phyloP scores from a whole-genome alignment of 257 asterid species.

The Nicotiana attenuata region DNA sequence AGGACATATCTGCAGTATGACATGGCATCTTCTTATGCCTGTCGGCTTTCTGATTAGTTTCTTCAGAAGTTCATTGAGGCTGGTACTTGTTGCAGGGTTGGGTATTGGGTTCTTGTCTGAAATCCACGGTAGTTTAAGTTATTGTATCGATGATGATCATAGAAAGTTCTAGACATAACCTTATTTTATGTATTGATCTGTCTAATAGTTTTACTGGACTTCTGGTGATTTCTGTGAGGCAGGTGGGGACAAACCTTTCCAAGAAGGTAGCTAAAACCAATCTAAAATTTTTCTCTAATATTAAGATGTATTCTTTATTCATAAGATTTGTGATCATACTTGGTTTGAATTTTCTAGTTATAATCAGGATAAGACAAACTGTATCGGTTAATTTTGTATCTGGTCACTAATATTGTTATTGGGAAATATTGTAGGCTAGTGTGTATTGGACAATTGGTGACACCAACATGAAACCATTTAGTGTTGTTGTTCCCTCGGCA shows the following conservation, averaged over 20 bases:
- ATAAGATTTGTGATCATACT: neutral
- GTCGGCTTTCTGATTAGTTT: neutral
- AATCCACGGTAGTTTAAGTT: neutral
- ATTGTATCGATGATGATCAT: neutral
- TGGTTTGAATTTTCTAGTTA: neutral
- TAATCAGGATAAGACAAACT: neutral
- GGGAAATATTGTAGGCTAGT: neutral
- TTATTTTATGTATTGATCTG: neutral
- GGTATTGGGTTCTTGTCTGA: no score
- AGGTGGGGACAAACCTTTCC: neutral
- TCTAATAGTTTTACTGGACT: neutral
- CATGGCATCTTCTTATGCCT: no score
- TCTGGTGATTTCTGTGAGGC: neutral
- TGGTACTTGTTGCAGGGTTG: neutral
- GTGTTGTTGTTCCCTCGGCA: neutral
- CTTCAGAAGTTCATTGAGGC: neutral
- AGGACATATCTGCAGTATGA: neutral
- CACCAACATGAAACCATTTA: slow-evolving; percentile 1
- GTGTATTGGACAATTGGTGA: neutral
- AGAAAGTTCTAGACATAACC: neutral
- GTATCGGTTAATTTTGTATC: neutral
- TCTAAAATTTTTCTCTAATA: neutral
- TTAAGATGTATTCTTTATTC: no score
- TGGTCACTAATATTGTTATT: neutral
- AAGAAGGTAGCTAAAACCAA: neutral